Evolutionary conservation across 1,139 yeast species (phyloP), one percentile per base, ranked within the genome.

Genomic region (Candida anutae): DNA sequence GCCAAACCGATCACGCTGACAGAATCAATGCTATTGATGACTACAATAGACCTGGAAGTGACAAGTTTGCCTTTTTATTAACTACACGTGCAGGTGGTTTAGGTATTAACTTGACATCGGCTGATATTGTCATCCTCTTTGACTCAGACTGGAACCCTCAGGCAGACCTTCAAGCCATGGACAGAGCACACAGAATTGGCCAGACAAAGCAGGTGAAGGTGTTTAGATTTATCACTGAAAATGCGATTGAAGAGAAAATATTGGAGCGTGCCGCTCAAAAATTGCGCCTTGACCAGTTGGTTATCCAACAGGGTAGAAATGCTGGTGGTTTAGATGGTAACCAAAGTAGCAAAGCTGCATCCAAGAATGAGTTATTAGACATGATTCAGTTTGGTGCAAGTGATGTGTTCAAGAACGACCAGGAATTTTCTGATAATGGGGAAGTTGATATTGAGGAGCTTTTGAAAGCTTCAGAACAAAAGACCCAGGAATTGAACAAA

Each of bases 141-240:
- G 93, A 81, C 53, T 77, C 85, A 2, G 93, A 81, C 52, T 81
- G 93, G 93, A 81, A 81, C 42, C 93, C 93, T 2, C 93, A 81
- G 47, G 90, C 90, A 3, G 93, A 81, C 62, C 65, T 81, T 38
- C 93, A 81, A 52, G 90, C 90, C 1, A 81, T 81, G 93, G 93
- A 81, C 48, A 69, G 93, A 58, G 90, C 93, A 1, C 93, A 81
- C 52, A 71, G 93, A 67, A 81, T 81, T 48, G 93, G 93, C 5
- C 93, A 81, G 50, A 80, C 80, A 16, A 81, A 80, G 39, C 93
- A 81, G 48, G 93, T 81, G 21, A 72, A 74, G 42, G 90, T 81
- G 6, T 81, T 74, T 46, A 60, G 93, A 49, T 74, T 81, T 45
- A 74, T 81, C 28, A 80, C 90, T 6, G 88, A 79, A 41, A 76